Evolutionary conservation across 257 asterid genomes (phyloP), one percentile per base, ranked within the genome.

Genomic region (Vinca minor): DNA sequence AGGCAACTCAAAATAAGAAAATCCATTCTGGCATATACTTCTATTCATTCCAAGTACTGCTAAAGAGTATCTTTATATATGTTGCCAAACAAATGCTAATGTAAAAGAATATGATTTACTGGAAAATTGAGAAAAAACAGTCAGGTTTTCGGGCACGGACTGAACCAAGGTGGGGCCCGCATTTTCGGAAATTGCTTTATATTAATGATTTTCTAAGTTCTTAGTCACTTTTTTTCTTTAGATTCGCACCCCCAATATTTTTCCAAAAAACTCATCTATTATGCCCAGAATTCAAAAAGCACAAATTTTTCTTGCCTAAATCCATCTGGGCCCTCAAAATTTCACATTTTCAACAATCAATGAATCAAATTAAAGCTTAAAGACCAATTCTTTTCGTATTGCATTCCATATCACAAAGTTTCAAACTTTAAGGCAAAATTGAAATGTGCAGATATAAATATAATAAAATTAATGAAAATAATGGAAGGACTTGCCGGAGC

Each of bases 401-500:
- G 28, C 2, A 42, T 1, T 25, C 36, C 10, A 32, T 23, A 45
- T n/a, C n/a, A n/a, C n/a, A n/a, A n/a, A n/a, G n/a, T n/a, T n/a
- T n/a, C n/a, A n/a, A n/a, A n/a, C n/a, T n/a, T 60, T 6, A 36
- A 57, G 17, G 18, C n/a, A 23, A 58, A 31, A 56, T 0, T 31
- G n/a, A 58, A 5, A 28, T 10, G 23, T 10, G 3, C 6, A 21
- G 9, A 31, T 0, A 57, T 35, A 32, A 20, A 5, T 31, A 39
- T n/a, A 60, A 8, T 10, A 0, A 20, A 3, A 25, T n/a, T 14
- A 18, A 17, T n/a, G n/a, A 18, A 45, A 53, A n/a, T 29, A n/a
- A 55, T 23, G 59, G 13, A 14, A 23, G 29, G 8, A 49, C 26
- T 71, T 28, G 44, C 68, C n/a, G n/a, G n/a, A n/a, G n/a, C n/a